Conservation (phyloP, 2,329 filamentous ascomycete genomes). For the Pseudogymnoascus sp. region DNA sequence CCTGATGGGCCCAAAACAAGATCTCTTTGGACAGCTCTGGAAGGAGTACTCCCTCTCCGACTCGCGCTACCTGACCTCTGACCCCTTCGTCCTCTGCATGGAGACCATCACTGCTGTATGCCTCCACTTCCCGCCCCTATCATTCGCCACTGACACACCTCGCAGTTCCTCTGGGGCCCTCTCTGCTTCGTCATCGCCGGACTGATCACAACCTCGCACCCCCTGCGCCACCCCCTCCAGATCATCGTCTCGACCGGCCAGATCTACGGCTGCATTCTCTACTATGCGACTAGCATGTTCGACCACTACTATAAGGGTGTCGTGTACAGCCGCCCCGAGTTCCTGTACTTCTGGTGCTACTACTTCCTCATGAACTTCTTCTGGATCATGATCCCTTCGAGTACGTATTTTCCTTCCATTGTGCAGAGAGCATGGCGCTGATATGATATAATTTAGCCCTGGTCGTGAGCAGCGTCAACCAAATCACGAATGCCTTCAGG, state of each 20-base stretch:
- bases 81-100: slow-evolving; percentile 49
- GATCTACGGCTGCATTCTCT: slow-evolving; percentile 50
- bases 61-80: slow-evolving; percentile 45
- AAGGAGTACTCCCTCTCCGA: slow-evolving; percentile 51
- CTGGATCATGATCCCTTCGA: slow-evolving; percentile 49
- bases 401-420: slow-evolving; percentile 33
- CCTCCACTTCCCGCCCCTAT: background rate
- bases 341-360: slow-evolving; percentile 56
- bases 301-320: slow-evolving; percentile 40
- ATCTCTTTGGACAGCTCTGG: slow-evolving; percentile 47
- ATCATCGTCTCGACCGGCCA: slow-evolving; percentile 30
- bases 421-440: background rate
- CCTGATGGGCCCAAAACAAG: slow-evolving; percentile 33
- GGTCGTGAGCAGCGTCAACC: slow-evolving; percentile 31
- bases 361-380: slow-evolving; percentile 54
- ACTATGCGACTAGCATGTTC: slow-evolving; percentile 51
- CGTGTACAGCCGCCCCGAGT: slow-evolving; percentile 50
- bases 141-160: background rate
- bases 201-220: slow-evolving; percentile 37
- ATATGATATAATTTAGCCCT: slow-evolving; percentile 25
- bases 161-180: slow-evolving; percentile 49
- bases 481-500: slow-evolving; percentile 31
- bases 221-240: slow-evolving; percentile 44
- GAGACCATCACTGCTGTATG: slow-evolving; percentile 43
- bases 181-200: slow-evolving; percentile 44